phyloP scores from a whole-genome alignment of 2,329 filamentous ascomycete genomes.

The Fusarium sp. region DNA sequence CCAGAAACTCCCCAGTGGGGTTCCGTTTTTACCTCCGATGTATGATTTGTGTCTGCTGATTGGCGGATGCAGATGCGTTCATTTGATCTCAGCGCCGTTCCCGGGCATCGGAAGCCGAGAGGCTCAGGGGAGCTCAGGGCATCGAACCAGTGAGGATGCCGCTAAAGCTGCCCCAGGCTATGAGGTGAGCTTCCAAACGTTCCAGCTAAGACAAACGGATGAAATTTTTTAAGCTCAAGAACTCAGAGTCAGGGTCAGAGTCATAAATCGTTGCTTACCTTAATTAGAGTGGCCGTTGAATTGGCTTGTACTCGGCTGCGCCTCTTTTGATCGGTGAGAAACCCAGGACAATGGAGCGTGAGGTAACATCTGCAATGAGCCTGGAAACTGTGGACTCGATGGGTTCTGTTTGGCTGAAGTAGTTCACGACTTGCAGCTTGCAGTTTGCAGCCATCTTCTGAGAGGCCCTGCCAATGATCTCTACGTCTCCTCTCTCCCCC shows the following conservation, averaged over 20 bases:
- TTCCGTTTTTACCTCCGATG: constrained; percentile 43
- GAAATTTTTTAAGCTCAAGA: constrained; percentile 14
- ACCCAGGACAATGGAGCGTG: not conserved
- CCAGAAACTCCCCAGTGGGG: constrained; percentile 29
- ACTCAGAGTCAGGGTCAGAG: constrained; percentile 21
- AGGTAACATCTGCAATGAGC: constrained; percentile 3
- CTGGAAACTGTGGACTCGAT: constrained; percentile 11
- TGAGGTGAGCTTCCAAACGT: constrained; percentile 12
- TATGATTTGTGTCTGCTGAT: constrained; percentile 21
- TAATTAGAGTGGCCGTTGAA: constrained; percentile 7
- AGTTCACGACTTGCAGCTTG: constrained; percentile 3
- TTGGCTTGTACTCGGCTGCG: not conserved
- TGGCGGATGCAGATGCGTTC: constrained; percentile 22
- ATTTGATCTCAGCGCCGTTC: constrained; percentile 37
- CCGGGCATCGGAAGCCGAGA: constrained; percentile 45
- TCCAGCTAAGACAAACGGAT: not conserved
- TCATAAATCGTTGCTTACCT: constrained; percentile 13
- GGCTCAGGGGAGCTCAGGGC: constrained; percentile 20
- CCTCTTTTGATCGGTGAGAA: constrained; percentile 17
- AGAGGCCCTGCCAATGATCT: constrained; percentile 20
- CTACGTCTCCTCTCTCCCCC: constrained; percentile 11
- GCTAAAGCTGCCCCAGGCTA: constrained; percentile 8
- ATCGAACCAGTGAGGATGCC: constrained; percentile 17
- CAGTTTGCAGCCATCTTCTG: constrained; percentile 16
- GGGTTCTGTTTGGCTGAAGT: constrained; percentile 28